Base-by-base conservation (phyloP, 495 filamentous ascomycete genomes). In the Neurospora sp. region DNA sequence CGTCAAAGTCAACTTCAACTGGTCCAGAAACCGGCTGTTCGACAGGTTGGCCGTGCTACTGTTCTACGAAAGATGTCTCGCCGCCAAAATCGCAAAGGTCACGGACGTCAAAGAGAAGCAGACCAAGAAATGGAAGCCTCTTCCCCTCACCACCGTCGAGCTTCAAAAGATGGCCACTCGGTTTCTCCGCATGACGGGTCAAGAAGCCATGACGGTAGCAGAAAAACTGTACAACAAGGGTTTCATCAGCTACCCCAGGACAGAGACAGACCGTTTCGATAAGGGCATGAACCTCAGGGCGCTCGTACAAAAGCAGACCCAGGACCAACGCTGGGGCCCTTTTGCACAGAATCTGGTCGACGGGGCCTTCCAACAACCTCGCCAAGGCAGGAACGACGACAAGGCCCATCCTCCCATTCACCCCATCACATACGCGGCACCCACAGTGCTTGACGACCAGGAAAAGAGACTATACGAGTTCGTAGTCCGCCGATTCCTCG, bases 361-460 rank as follows among this genome's bases (percentile, higher is more conserved):
- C 72, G 93, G 94, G 31, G 90, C 85, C 38, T 98, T 97, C 79
- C 89, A 89, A 65, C 89, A 90, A 39, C 96, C 96, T 35, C 87
- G 95, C 20, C 87, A 90, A 74, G 96, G 96, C 17, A 86, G 90
- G 68, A 87, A 97, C 77, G 97, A 98, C 79, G 96, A 99, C 79
- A 93, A 97, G 78, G 96, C 96, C 14, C 96, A 99, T 82, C 96
- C 96, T 39, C 96, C 96, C 1, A 98, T 99, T 70, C 96, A 99
- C 78, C 96, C 96, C 0, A 90, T 99, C 69, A 90, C 90, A 70
- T 94, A 91, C 78, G 94, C 90, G 5, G 83, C 87, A 4, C 87
- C 89, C 0, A 80, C 77, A n/a, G 83, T 84, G 7, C 85, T 97
- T 12, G 86, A 84, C 38, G 84, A 91, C 1, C 82, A 86, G 68